phyloP scores from a whole-genome alignment of 108 stramenopile species.

The Conticribra weissflogii region DNA sequence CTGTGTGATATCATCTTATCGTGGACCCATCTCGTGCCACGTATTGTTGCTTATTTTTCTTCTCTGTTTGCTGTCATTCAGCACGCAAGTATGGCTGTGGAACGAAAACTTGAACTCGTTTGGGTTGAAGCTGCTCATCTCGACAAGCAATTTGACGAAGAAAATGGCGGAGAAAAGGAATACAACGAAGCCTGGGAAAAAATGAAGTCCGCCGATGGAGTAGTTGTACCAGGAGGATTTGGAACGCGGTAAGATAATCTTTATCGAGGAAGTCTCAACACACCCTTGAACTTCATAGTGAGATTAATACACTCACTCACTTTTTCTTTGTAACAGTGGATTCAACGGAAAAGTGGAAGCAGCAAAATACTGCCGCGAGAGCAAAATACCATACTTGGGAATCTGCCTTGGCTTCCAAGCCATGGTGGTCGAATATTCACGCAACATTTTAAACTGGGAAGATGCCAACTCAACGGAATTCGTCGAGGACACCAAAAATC shows the following conservation, averaged over 20 bases:
- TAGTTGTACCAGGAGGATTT: constrained; percentile 92
- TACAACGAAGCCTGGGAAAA: constrained; percentile 70
- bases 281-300: too few relatives aligned
- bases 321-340: constrained; percentile 42
- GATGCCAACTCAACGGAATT: constrained; percentile 97
- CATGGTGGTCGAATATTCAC: constrained; percentile 96
- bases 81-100: constrained; percentile 93
- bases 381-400: constrained; percentile 89
- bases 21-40: not conserved
- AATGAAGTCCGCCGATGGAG: constrained; percentile 62
- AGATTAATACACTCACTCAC: not conserved
- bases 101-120: constrained; percentile 82
- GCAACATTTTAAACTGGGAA: constrained; percentile 83
- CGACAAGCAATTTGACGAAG: constrained; percentile 60
- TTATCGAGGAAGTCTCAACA: too few relatives aligned
- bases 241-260: constrained; percentile 80
- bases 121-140: constrained; percentile 97
- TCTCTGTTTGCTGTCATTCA: not conserved
- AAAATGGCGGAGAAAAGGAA: constrained; percentile 49
- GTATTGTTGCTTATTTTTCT: constrained; percentile 1
- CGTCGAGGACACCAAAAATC: constrained; percentile 75
- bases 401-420: constrained; percentile 99
- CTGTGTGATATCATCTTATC: not conserved
- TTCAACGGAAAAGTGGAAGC: constrained; percentile 91
- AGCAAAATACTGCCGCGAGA: constrained; percentile 90